phyloP scores from a whole-genome alignment of 768 basidiomycete genomes.

The Jaapia argillacea region DNA sequence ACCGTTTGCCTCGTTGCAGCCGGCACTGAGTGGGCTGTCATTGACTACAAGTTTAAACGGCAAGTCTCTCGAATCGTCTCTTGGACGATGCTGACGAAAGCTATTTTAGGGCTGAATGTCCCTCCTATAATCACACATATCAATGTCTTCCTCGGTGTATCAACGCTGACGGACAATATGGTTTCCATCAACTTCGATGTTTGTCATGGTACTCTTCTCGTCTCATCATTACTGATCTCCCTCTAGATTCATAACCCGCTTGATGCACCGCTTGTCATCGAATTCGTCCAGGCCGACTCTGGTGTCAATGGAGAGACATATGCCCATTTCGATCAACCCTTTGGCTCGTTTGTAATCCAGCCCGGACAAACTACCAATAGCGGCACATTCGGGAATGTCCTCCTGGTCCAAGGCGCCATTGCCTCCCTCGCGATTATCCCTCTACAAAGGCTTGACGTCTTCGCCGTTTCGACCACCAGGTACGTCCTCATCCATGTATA shows the following conservation, averaged over 20 bases:
- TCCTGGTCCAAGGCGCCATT: slow-evolving; percentile 48
- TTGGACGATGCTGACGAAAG: not conserved
- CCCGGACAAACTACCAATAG: slow-evolving; percentile 51
- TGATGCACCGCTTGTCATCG: slow-evolving; percentile 44
- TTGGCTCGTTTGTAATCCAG: slow-evolving; percentile 45
- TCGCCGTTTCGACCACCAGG: slow-evolving; percentile 33
- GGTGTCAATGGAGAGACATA: slow-evolving; percentile 41
- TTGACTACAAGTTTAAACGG: slow-evolving; percentile 41
- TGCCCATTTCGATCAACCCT: slow-evolving; percentile 48
- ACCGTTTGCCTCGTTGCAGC: slow-evolving; percentile 49
- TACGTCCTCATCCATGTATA: slow-evolving; percentile 11
- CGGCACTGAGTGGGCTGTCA: slow-evolving; percentile 42
- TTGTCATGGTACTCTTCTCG: slow-evolving; percentile 11
- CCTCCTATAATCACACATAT: slow-evolving; percentile 49
- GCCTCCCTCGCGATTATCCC: slow-evolving; percentile 49
- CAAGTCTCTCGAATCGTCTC: slow-evolving; percentile 7
- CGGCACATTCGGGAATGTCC: slow-evolving; percentile 45
- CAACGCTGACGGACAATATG: slow-evolving; percentile 36
- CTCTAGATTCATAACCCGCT: slow-evolving; percentile 43
- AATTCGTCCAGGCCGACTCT: slow-evolving; percentile 46
- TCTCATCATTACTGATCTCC: slow-evolving; percentile 2
- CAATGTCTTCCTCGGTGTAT: slow-evolving; percentile 41
- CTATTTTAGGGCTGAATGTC: slow-evolving; percentile 31
- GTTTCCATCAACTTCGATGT: slow-evolving; percentile 51
- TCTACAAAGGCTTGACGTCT: slow-evolving; percentile 41